Base-by-base conservation (phyloP, 305 asterid species). In the Fraxinus nigra region DNA sequence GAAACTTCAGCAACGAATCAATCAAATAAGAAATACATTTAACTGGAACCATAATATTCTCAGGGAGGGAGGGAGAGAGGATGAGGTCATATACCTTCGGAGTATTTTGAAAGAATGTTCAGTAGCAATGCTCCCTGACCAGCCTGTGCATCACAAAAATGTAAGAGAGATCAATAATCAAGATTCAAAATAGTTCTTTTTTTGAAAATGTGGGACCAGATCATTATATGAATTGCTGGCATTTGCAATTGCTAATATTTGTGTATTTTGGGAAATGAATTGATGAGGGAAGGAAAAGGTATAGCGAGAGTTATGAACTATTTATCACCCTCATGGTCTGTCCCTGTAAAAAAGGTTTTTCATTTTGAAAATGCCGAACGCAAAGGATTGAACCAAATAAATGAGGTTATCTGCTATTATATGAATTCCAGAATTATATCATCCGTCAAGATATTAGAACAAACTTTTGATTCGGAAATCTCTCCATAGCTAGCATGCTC, bases 401-500 rank as follows among this genome's bases (percentile, higher is more conserved):
- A 56, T 18, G 67, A 56, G 11, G 28, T 56, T 22, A 5, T 56
- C 26, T 56, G 28, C 67, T 56, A 56, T 56, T 56, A 56, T 6
- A 20, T 59, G 28, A 59, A 59, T 59, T 20, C 30, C 69, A 59
- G 28, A 56, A 18, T 18, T 11, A 65, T 26, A 65, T 65, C 73
- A 65, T 65, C 35, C 35, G 16, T 26, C 34, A 28, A 65, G 73
- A 65, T 70, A 32, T 70, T 20, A 70, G 75, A 30, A 26, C 32
- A 70, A 32, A 84, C 89, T 38, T 84, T 84, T 76, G 87, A 84
- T 51, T 81, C 82, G 34, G 78, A 56, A 51, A 83, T 83, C 81
- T 79, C 87, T 63, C 89, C 87, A 51, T 76, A 79, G 7, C 76
- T 67, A 69, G 16, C 72, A 3, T 79, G 73, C 84, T 86, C 89